These are phyloP conservation scores for Populus nigra DNA, from an alignment of 345 rosid genomes.

Conservation along the genomic window DNA sequence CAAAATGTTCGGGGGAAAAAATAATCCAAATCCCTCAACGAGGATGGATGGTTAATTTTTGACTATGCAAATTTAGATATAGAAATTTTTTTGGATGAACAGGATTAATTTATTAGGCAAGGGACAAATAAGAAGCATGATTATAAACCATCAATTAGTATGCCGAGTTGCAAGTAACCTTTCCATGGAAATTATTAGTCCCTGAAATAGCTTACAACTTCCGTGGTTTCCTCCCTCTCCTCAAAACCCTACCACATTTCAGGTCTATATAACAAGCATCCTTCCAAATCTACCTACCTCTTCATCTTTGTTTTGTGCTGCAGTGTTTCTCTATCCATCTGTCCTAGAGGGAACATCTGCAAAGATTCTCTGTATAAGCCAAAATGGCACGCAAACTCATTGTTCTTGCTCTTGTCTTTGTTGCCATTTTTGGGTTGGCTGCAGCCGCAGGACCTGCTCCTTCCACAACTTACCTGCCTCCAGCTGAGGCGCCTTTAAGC, in stretches of 20 bases:
- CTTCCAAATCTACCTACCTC: neutral
- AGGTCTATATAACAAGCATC: neutral
- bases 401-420: slow-evolving; percentile 32
- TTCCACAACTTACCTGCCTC: neutral
- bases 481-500: neutral
- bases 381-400: slow-evolving; percentile 40
- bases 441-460: slow-evolving; percentile 19
- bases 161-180: neutral
- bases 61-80: neutral
- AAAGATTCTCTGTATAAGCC: neutral
- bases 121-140: neutral
- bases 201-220: neutral
- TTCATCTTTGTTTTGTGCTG: neutral
- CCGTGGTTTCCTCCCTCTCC: neutral
- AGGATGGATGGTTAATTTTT: neutral
- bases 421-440: slow-evolving; percentile 32
- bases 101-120: neutral
- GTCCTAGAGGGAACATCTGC: neutral
- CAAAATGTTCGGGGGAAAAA: no score
- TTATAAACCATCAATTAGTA: neutral
- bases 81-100: neutral
- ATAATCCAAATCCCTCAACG: no score
- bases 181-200: neutral
- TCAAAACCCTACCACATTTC: neutral
- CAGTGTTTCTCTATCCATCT: neutral